Evolutionary conservation across 495 filamentous ascomycete genomes (phyloP).

Genomic region (Aspergillus ellipticus): DNA sequence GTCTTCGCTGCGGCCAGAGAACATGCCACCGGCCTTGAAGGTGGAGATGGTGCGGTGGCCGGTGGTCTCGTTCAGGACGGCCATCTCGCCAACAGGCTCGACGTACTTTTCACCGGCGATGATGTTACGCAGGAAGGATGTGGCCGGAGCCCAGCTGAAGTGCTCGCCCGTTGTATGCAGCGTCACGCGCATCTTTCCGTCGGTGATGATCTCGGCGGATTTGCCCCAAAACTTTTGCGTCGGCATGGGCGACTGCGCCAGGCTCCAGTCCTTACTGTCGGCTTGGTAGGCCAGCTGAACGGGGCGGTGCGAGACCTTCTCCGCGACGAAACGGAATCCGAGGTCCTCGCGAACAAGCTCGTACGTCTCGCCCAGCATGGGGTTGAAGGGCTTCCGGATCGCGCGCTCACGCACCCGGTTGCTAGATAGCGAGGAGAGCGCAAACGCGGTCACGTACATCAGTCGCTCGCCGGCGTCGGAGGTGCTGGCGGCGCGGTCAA

Average conservation of each 20-base stretch:
- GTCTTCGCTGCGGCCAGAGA: conserved; percentile 90
- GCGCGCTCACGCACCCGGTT: conserved; percentile 81
- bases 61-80: conserved; percentile 72
- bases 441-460: conserved; percentile 84
- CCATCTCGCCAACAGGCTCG: conserved; percentile 87
- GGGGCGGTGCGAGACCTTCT: conserved; percentile 90
- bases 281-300: conserved; percentile 92
- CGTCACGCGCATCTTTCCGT: conserved; percentile 74
- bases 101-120: conserved; percentile 98
- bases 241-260: conserved; percentile 80
- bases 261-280: conserved; percentile 76
- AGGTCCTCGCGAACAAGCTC: conserved; percentile 87
- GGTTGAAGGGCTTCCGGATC: conserved; percentile 97
- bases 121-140: conserved; percentile 89
- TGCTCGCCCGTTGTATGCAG: conserved; percentile 68
- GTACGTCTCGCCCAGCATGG: conserved; percentile 93
- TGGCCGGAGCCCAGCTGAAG: conserved; percentile 81
- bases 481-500: conserved; percentile 67
- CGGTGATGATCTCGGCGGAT: conserved; percentile 85
- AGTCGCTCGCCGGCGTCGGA: conserved; percentile 63
- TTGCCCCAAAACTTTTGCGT: conserved; percentile 99
- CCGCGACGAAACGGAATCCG: conserved; percentile 84
- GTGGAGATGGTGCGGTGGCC: conserved; percentile 75
- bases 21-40: conserved; percentile 94
- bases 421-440: conserved; percentile 76